Evolutionary conservation across 2,329 filamentous ascomycete genomes (phyloP).

Genomic region (Colletotrichum liriopes): DNA sequence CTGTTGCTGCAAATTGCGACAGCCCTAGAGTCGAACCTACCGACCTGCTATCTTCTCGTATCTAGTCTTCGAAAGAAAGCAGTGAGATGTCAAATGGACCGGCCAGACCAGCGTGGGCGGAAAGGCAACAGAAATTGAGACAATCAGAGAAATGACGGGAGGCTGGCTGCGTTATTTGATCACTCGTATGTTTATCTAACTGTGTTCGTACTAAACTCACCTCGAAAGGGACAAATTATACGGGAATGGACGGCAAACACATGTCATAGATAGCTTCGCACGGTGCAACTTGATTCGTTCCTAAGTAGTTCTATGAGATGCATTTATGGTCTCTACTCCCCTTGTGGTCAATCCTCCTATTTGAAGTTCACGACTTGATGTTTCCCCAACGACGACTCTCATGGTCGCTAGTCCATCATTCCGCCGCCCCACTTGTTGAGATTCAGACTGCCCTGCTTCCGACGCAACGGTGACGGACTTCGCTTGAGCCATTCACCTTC

Average conservation of each 20-base stretch:
- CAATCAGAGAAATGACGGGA: neutral
- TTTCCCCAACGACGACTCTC: neutral
- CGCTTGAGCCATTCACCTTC: slow-evolving; percentile 45
- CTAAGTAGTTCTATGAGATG: no score
- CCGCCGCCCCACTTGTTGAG: neutral
- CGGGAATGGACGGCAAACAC: neutral
- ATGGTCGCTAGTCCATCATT: neutral
- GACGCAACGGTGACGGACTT: slow-evolving; percentile 44
- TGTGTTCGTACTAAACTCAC: neutral
- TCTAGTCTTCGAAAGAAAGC: neutral
- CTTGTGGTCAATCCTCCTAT: neutral
- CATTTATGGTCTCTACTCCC: neutral
- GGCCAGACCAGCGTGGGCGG: neutral
- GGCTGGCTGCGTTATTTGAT: neutral
- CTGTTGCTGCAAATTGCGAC: neutral
- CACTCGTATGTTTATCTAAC: neutral
- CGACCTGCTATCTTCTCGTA: neutral
- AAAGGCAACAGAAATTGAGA: neutral
- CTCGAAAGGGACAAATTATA: neutral
- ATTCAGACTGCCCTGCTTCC: slow-evolving; percentile 14
- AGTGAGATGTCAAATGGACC: neutral
- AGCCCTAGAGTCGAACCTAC: neutral
- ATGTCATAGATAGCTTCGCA: neutral
- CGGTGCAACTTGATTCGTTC: neutral
- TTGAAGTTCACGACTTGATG: neutral